These are phyloP conservation scores for Nannochloris sp. DNA, from an alignment of 139 green algal species.

Conservation along the genomic window DNA sequence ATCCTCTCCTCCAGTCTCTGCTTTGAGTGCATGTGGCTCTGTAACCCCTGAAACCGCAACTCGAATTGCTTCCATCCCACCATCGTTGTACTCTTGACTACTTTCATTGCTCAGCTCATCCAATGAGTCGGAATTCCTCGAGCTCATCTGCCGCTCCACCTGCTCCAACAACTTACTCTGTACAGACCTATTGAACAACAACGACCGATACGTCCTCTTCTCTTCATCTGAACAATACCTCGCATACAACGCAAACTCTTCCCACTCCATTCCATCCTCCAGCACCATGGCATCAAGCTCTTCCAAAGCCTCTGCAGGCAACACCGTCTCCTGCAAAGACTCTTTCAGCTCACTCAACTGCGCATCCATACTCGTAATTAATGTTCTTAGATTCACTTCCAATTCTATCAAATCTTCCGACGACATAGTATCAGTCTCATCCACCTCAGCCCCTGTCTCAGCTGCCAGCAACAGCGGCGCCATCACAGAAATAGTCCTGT, in stretches of 20 bases:
- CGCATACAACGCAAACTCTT: constrained; percentile 2
- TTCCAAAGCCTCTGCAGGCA: constrained; percentile 9
- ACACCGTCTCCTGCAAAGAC: not conserved
- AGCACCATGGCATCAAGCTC: not conserved
- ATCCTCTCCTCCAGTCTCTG: constrained; percentile 74
- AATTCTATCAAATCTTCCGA: constrained; percentile 13
- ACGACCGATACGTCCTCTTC: constrained; percentile 12
- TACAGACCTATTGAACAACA: constrained; percentile 21
- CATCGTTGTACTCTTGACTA: not conserved
- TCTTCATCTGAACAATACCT: constrained; percentile 2
- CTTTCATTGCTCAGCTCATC: constrained; percentile 3
- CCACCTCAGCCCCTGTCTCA: constrained; percentile 10
- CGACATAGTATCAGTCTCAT: constrained; percentile 12
- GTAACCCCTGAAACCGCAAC: constrained; percentile 10
- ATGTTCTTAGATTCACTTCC: constrained; percentile 13
- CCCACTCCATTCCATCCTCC: not conserved
- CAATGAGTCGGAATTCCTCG: constrained; percentile 4
- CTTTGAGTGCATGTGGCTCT: constrained; percentile 67
- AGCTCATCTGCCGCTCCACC: constrained; percentile 14
- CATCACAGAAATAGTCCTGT: not conserved
- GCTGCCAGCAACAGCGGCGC: constrained; percentile 19
- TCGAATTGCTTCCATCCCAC: not conserved
- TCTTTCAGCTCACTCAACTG: constrained; percentile 17
- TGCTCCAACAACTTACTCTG: constrained; percentile 19
- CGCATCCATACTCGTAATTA: constrained; percentile 24